Evolutionary conservation across 768 basidiomycete genomes (phyloP).

Genomic region (Pleurotus pulmonarius): DNA sequence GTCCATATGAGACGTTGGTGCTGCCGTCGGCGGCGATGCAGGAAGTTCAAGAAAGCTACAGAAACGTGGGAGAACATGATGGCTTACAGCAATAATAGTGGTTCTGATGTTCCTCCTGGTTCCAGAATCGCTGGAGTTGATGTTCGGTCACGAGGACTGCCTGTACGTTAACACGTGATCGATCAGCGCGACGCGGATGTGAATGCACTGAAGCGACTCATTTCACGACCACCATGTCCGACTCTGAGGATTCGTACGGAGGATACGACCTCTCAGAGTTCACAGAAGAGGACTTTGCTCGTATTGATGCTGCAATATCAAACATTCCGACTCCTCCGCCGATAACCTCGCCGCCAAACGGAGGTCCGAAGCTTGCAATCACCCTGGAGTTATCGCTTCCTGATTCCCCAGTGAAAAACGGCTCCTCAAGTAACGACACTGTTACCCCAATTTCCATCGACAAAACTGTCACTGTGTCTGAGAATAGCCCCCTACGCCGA

Average conservation of each 20-base stretch:
- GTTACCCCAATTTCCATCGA: too few species aligned
- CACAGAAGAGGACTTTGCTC: constrained; percentile 51
- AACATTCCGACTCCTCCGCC: background rate
- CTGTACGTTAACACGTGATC: background rate
- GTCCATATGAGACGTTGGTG: too few species aligned
- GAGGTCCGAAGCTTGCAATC: constrained; percentile 30
- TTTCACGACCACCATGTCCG: constrained; percentile 17
- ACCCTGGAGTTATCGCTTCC: constrained; percentile 22
- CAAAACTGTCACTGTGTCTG: background rate
- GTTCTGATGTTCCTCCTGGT: too few species aligned
- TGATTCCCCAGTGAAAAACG: too few species aligned
- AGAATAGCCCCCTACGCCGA: constrained; percentile 31
- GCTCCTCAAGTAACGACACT: too few species aligned
- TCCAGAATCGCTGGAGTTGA: too few species aligned
- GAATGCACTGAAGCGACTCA: background rate
- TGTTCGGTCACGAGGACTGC: too few species aligned
- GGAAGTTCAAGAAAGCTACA: too few species aligned
- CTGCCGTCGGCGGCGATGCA: too few species aligned
- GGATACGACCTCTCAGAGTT: constrained; percentile 49
- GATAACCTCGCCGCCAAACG: constrained; percentile 11
- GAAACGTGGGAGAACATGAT: too few species aligned
- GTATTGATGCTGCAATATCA: constrained; percentile 38
- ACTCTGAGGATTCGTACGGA: constrained; percentile 40
- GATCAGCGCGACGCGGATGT: background rate
- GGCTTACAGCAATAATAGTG: too few species aligned